phyloP scores from a whole-genome alignment of 2,329 filamentous ascomycete genomes.

The Penicillium glabrum region DNA sequence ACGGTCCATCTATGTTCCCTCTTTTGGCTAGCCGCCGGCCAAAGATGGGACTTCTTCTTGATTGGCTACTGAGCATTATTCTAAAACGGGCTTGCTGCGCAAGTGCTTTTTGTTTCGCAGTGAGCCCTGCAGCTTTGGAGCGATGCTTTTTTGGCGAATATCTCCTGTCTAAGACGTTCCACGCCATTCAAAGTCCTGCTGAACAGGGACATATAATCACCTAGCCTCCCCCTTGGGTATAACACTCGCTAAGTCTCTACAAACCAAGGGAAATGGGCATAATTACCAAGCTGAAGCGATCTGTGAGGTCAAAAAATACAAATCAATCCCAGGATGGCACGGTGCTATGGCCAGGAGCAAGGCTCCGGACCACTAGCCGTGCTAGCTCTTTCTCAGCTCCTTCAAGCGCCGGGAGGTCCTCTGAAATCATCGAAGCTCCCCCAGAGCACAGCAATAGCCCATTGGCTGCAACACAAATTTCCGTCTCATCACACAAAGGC shows the following conservation, averaged over 20 bases:
- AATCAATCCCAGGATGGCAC: neutral
- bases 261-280: neutral
- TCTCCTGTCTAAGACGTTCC: neutral
- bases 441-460: neutral
- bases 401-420: neutral
- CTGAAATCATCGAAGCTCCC: neutral
- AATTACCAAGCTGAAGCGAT: neutral
- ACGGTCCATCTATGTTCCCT: neutral
- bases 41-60: neutral
- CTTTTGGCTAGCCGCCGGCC: neutral
- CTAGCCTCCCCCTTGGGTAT: neutral
- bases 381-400: neutral
- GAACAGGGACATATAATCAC: neutral
- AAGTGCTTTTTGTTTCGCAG: neutral
- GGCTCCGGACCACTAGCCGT: neutral
- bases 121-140: neutral
- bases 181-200: neutral
- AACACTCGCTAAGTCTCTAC: neutral
- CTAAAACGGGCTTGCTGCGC: neutral
- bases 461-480: neutral
- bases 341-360: neutral
- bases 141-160: neutral
- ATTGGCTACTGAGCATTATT: neutral
- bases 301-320: neutral
- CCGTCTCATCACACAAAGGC: neutral